Evolutionary conservation across 345 rosid genomes (phyloP).

Genomic region (Eucalyptus rudis): DNA sequence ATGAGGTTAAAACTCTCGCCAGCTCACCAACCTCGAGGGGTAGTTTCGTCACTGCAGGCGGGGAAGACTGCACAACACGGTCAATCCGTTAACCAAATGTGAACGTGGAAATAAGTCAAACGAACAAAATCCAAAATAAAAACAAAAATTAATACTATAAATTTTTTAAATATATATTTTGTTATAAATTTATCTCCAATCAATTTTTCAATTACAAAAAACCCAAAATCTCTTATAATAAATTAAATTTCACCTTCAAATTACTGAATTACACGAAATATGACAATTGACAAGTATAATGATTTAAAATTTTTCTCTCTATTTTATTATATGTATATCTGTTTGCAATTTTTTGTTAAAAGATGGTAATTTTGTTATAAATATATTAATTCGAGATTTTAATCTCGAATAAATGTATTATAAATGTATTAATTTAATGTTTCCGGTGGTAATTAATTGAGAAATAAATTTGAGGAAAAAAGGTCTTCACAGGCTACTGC

Average conservation of each 20-base stretch:
- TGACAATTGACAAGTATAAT: too few species aligned
- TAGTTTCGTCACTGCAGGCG: neutral
- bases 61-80: neutral
- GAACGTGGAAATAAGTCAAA: neutral
- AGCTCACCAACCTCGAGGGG: neutral
- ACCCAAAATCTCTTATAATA: too few species aligned
- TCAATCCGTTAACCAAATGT: neutral
- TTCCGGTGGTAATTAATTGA: too few species aligned
- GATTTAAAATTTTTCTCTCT: too few species aligned
- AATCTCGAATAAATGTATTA: too few species aligned
- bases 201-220: too few species aligned
- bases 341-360: too few species aligned
- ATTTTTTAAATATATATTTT: fast-evolving
- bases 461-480: neutral
- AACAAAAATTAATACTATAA: too few species aligned
- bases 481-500: neutral
- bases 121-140: neutral
- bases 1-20: neutral
- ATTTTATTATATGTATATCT: fast-evolving
- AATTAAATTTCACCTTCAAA: too few species aligned
- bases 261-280: fast-evolving
- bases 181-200: fast-evolving
- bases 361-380: too few species aligned
- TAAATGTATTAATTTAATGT: too few species aligned
- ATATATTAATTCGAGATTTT: too few species aligned